Evolutionary conservation across 2,329 filamentous ascomycete species (phyloP).

Genomic region (Phoma sp.): DNA sequence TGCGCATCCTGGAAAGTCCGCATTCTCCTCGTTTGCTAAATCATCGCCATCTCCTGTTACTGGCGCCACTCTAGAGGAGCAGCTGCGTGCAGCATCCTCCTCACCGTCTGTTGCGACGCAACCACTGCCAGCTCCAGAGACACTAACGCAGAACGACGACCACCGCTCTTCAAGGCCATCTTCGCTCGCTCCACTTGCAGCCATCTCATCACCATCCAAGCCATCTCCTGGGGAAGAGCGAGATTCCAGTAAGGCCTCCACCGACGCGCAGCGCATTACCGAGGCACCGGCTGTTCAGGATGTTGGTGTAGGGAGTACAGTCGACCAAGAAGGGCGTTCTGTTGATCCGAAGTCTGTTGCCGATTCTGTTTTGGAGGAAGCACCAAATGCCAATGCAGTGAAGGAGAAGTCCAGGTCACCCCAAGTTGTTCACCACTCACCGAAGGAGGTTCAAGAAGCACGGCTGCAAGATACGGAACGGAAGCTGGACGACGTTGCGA

Average conservation of each 20-base stretch:
- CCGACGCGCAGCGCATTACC: constrained; percentile 13
- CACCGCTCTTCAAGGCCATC: constrained; percentile 17
- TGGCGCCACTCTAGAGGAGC: constrained; percentile 40
- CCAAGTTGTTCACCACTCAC: constrained; percentile 57
- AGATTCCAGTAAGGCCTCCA: constrained; percentile 18
- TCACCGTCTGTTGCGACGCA: constrained; percentile 42
- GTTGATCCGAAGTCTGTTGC: constrained; percentile 33
- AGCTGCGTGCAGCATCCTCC: constrained; percentile 44
- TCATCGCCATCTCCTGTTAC: constrained; percentile 33
- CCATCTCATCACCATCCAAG: constrained; percentile 15
- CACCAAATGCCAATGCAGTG: not conserved
- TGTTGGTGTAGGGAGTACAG: not conserved
- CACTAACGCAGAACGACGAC: constrained; percentile 23
- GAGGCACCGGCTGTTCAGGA: constrained; percentile 25
- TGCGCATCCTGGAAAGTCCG: constrained; percentile 27
- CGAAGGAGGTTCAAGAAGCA: constrained; percentile 59
- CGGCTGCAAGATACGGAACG: constrained; percentile 52
- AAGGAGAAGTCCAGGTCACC: constrained; percentile 32
- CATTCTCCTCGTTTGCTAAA: constrained; percentile 23
- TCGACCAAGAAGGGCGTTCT: constrained; percentile 26
- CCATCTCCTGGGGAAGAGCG: constrained; percentile 25
- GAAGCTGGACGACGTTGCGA: constrained; percentile 46
- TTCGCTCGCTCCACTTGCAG: constrained; percentile 17
- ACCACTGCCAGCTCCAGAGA: constrained; percentile 28
- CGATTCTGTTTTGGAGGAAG: constrained; percentile 37